phyloP scores from a whole-genome alignment of 768 basidiomycete species.

The Boletus rubescentipes region DNA sequence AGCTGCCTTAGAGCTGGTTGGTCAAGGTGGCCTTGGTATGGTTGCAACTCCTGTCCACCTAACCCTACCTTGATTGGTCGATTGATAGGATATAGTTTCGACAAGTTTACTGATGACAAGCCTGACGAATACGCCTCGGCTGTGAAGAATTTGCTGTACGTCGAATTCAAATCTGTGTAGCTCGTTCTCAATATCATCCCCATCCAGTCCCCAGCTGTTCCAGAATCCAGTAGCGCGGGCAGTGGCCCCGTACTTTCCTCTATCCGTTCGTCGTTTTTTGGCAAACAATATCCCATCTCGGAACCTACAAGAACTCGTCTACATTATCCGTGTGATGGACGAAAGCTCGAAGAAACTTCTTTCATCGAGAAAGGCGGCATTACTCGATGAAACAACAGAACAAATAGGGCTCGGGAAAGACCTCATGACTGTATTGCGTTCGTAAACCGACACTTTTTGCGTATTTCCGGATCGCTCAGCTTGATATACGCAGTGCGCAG shows the following conservation, averaged over 20 bases:
- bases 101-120: conserved; percentile 1
- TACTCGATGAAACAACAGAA: background rate
- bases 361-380: background rate
- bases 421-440: conserved; percentile 1
- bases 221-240: background rate
- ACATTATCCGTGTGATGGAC: background rate
- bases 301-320: background rate
- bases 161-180: background rate
- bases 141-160: conserved; percentile 1
- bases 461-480: background rate
- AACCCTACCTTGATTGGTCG: background rate
- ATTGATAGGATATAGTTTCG: conserved; percentile 2
- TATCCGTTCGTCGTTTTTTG: background rate
- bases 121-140: conserved; percentile 2
- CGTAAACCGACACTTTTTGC: background rate
- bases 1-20: background rate
- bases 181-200: background rate
- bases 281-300: background rate
- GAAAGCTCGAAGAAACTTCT: conserved; percentile 1
- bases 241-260: background rate
- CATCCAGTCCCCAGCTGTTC: background rate
- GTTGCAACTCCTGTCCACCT: background rate
- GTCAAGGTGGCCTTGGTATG: conserved; percentile 2
- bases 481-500: background rate
- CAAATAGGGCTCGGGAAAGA: background rate